These are phyloP conservation scores for Candida glucosophila DNA, from an alignment of 1,139 yeast species.

Conservation along the genomic window DNA sequence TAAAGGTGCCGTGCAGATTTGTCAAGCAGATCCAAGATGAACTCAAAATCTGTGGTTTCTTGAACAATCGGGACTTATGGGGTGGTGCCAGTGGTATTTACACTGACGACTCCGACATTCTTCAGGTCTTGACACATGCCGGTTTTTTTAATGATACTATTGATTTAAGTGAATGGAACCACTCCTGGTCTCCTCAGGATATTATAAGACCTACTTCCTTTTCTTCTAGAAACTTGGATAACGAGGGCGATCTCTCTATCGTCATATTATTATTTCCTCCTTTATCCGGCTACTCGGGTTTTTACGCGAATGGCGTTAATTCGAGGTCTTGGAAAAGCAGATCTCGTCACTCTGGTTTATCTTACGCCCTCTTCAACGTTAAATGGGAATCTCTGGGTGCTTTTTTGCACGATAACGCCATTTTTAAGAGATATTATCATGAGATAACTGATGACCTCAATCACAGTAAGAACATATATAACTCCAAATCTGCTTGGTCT, in stretches of 20 bases:
- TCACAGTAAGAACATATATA: too few species aligned
- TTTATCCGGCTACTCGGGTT: constrained; percentile 52
- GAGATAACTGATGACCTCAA: constrained; percentile 20
- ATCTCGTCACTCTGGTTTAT: constrained; percentile 58
- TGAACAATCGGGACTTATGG: constrained; percentile 59
- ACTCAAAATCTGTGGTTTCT: constrained; percentile 24
- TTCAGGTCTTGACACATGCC: constrained; percentile 64
- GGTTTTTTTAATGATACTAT: constrained; percentile 43
- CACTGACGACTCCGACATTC: constrained; percentile 86
- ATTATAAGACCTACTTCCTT: constrained; percentile 14
- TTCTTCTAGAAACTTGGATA: constrained; percentile 18
- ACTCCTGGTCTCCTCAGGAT: constrained; percentile 21
- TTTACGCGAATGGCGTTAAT: constrained; percentile 56
- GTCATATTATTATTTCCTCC: constrained; percentile 66
- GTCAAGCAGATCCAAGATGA: constrained; percentile 19
- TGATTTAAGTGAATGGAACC: constrained; percentile 28
- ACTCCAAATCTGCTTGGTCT: constrained; percentile 21
- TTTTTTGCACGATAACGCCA: constrained; percentile 20
- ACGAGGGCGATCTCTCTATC: constrained; percentile 52
- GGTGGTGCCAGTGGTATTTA: constrained; percentile 75
- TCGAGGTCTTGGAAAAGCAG: constrained; percentile 62
- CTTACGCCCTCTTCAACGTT: constrained; percentile 50
- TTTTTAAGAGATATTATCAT: constrained; percentile 20
- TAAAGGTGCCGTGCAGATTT: constrained; percentile 49
- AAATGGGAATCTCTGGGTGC: constrained; percentile 36